Percentiles rank a stretch among this genome's conserved stretches.
phyloP scores from a whole-genome alignment of 305 asterid genomes.

The Fraxinus dipetala region DNA sequence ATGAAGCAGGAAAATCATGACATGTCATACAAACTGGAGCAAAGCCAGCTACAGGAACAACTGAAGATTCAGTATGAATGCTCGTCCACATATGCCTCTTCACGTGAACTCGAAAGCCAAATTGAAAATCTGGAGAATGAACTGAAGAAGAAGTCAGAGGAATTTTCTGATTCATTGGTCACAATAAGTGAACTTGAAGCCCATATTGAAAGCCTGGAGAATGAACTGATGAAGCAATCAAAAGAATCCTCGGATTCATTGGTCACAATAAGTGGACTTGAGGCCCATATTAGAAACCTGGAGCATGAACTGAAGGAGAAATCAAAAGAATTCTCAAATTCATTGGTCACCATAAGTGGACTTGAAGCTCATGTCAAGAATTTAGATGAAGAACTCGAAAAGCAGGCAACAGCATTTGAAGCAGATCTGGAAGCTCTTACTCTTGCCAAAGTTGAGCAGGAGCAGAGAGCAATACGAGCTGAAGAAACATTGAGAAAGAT shows the following conservation, averaged over 20 bases:
- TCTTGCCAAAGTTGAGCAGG: conserved; percentile 73
- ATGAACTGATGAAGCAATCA: conserved; percentile 44
- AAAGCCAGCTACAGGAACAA: conserved; percentile 80
- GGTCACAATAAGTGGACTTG: conserved; percentile 52
- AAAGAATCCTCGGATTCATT: conserved; percentile 26
- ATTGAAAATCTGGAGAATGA: conserved; percentile 59
- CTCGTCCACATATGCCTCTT: conserved; percentile 48
- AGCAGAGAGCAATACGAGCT: conserved; percentile 82
- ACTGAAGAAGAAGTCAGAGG: conserved; percentile 29
- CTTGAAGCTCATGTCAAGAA: conserved; percentile 57
- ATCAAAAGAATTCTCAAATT: conserved; percentile 38
- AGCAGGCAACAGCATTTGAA: conserved; percentile 69
- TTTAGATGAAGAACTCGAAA: conserved; percentile 84
- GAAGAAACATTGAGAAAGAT: conserved; percentile 83
- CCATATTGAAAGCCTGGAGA: conserved; percentile 15
- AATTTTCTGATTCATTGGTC: conserved; percentile 29
- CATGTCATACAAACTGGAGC: conserved; percentile 72
- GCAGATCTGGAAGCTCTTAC: conserved; percentile 64
- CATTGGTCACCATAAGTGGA: conserved; percentile 36
- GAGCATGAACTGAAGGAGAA: conserved; percentile 46
- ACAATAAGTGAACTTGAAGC: conserved; percentile 24
- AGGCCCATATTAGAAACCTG: conserved; percentile 59
- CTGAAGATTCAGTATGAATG: conserved; percentile 92
- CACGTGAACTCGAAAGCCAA: conserved; percentile 66
- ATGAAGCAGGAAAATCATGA: conserved; percentile 92